Evolutionary conservation across 2,329 filamentous ascomycete genomes (phyloP).

Genomic region (Neophaeococcomyces mojaviensis): DNA sequence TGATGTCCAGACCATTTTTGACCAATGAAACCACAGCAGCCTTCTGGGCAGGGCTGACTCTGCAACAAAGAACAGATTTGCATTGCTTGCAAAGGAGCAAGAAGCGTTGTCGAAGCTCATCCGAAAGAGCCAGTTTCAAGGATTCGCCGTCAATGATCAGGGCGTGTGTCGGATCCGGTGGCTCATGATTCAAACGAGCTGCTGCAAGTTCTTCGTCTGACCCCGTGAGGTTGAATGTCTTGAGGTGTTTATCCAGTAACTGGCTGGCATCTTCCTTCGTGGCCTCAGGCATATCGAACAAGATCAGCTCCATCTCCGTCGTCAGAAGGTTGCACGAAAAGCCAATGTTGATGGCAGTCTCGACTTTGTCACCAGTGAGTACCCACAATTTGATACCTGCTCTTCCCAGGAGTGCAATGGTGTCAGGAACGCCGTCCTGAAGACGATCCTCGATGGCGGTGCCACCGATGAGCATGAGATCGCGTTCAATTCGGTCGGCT

Average conservation of each 20-base stretch:
- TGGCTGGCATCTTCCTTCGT: conserved; percentile 55
- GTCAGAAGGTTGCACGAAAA: conserved; percentile 97
- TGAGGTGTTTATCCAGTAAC: conserved; percentile 67
- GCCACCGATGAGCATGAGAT: conserved; percentile 79
- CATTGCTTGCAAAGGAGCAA: conserved; percentile 93
- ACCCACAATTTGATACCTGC: conserved; percentile 99
- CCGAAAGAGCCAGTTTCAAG: conserved; percentile 76
- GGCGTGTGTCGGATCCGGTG: conserved; percentile 80
- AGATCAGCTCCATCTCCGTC: conserved; percentile 95
- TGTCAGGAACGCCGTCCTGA: conserved; percentile 93
- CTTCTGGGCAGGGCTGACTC: conserved; percentile 94
- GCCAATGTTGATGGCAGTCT: conserved; percentile 98
- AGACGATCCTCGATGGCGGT: conserved; percentile 96
- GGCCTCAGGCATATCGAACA: conserved; percentile 77
- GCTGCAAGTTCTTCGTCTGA: conserved; percentile 74
- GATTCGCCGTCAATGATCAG: conserved; percentile 93
- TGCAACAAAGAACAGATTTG: conserved; percentile 90
- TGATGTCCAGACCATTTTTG: conserved; percentile 87
- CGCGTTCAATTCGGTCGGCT: conserved; percentile 82
- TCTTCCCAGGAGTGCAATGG: conserved; percentile 80
- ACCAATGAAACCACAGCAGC: conserved; percentile 95
- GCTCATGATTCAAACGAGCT: conserved; percentile 75
- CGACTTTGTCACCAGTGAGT: conserved; percentile 94
- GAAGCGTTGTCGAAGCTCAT: conserved; percentile 82
- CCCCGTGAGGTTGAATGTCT: conserved; percentile 69